These are phyloP conservation scores for Starmerella roubikii DNA, from an alignment of 805 yeast genomes.

Conservation along the genomic window DNA sequence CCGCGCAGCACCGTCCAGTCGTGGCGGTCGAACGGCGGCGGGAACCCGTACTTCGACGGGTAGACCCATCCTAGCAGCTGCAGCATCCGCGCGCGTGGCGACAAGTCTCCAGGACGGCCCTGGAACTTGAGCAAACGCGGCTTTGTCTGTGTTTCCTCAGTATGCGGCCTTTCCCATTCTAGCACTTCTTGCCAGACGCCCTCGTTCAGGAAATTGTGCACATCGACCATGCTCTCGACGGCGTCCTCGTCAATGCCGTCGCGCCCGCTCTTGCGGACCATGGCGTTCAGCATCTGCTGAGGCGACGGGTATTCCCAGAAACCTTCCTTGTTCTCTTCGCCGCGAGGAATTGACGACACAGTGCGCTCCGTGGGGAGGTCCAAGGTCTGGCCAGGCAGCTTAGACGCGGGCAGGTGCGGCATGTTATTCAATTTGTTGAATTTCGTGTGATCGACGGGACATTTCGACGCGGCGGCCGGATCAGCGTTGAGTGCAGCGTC, in stretches of 20 bases:
- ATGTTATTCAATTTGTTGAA: constrained; percentile 79
- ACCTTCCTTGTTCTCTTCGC: constrained; percentile 48
- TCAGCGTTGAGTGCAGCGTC: not conserved
- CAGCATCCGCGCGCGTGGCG: constrained; percentile 72
- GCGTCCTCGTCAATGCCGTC: constrained; percentile 79
- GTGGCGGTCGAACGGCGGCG: constrained; percentile 94
- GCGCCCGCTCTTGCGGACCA: constrained; percentile 79
- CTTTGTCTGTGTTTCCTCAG: constrained; percentile 37
- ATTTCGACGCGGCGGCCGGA: constrained; percentile 19
- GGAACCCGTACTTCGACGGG: constrained; percentile 58
- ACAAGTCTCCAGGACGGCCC: constrained; percentile 77
- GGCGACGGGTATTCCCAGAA: constrained; percentile 99
- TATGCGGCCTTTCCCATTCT: constrained; percentile 75
- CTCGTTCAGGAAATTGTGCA: constrained; percentile 90
- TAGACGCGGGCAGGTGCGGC: constrained; percentile 60
- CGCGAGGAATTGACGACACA: constrained; percentile 75
- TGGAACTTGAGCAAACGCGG: constrained; percentile 79
- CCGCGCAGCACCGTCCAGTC: constrained; percentile 89
- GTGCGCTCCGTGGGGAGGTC: constrained; percentile 75
- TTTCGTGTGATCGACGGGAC: constrained; percentile 27
- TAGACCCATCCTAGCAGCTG: constrained; percentile 51
- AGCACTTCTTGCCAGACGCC: constrained; percentile 95
- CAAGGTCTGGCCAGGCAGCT: constrained; percentile 67
- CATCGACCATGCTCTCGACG: constrained; percentile 91
- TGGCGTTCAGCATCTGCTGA: constrained; percentile 97